These are phyloP conservation scores for Dunaliella sp. DNA, from an alignment of 139 green algal species.

Conservation along the genomic window DNA sequence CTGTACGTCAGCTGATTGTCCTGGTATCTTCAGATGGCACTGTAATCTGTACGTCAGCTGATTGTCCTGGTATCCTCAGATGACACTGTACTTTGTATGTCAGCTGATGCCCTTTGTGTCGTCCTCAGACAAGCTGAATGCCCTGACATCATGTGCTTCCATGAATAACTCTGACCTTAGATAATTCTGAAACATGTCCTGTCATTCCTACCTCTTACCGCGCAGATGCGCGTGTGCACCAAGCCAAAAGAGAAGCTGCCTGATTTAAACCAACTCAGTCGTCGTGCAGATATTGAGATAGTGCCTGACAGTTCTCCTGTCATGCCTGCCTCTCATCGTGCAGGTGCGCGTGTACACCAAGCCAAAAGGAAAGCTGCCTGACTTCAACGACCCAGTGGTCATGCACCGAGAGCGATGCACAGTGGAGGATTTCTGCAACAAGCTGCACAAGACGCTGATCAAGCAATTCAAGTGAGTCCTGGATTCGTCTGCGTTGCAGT, in stretches of 20 bases:
- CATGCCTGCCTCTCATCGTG: not conserved
- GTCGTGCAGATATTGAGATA: too few species aligned
- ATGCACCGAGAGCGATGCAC: conserved; percentile 62
- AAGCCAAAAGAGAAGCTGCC: not conserved
- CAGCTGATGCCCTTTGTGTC: too few species aligned
- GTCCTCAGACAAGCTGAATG: too few species aligned
- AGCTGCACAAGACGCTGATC: conserved; percentile 79
- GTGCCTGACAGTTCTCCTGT: not conserved
- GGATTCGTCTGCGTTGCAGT: not conserved
- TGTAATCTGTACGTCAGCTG: too few species aligned
- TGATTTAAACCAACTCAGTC: not conserved
- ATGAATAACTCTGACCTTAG: too few species aligned
- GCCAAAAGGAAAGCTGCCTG: conserved; percentile 90
- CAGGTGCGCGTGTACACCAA: conserved; percentile 86
- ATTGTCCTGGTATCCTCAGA: too few species aligned
- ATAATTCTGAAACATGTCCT: too few species aligned
- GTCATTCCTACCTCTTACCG: too few species aligned
- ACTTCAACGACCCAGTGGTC: conserved; percentile 97
- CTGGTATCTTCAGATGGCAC: too few species aligned
- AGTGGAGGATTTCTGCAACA: conserved; percentile 97
- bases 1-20: too few species aligned
- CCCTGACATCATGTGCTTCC: too few species aligned
- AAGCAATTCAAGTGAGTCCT: conserved; percentile 96
- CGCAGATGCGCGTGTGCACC: not conserved
- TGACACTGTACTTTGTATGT: too few species aligned